phyloP scores from a whole-genome alignment of 1,139 yeast genomes.

The Zygoascus meyerae region DNA sequence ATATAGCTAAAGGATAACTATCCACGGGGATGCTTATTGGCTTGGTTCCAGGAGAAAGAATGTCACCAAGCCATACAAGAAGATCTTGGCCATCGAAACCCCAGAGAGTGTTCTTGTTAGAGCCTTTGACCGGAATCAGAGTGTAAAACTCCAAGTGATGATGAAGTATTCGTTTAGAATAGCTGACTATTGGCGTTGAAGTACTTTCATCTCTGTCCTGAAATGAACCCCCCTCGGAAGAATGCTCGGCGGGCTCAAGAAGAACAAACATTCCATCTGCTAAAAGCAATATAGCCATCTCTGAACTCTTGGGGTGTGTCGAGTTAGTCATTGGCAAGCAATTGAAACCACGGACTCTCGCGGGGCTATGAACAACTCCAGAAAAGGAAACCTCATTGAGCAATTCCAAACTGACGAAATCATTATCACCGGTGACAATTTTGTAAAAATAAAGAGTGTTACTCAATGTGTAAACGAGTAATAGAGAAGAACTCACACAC shows the following conservation, averaged over 20 bases:
- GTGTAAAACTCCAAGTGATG: conserved; percentile 27
- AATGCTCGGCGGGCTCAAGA: conserved; percentile 19
- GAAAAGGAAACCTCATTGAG: conserved; percentile 30
- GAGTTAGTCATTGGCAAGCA: conserved; percentile 16
- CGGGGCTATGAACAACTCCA: conserved; percentile 34
- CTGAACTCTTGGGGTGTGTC: background rate
- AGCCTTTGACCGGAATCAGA: conserved; percentile 17
- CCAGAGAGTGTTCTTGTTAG: conserved; percentile 30
- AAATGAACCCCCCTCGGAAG: background rate
- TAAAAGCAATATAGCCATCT: conserved; percentile 25
- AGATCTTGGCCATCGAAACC: conserved; percentile 39
- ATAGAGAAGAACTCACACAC: conserved; percentile 26
- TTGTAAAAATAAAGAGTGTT: conserved; percentile 30
- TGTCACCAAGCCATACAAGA: conserved; percentile 29
- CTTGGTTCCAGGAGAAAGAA: conserved; percentile 4
- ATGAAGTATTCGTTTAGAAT: conserved; percentile 24
- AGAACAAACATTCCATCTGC: conserved; percentile 33
- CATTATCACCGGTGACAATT: conserved; percentile 12
- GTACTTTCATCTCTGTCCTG: background rate
- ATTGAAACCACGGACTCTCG: conserved; percentile 31
- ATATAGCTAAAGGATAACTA: conserved; percentile 37
- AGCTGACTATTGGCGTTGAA: conserved; percentile 13
- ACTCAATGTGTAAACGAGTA: conserved; percentile 33
- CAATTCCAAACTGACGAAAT: conserved; percentile 25
- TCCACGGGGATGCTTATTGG: conserved; percentile 25